Evolutionary conservation across 169 alveolate genomes (phyloP).

Genomic region (Cyclospora cayetanensis): DNA sequence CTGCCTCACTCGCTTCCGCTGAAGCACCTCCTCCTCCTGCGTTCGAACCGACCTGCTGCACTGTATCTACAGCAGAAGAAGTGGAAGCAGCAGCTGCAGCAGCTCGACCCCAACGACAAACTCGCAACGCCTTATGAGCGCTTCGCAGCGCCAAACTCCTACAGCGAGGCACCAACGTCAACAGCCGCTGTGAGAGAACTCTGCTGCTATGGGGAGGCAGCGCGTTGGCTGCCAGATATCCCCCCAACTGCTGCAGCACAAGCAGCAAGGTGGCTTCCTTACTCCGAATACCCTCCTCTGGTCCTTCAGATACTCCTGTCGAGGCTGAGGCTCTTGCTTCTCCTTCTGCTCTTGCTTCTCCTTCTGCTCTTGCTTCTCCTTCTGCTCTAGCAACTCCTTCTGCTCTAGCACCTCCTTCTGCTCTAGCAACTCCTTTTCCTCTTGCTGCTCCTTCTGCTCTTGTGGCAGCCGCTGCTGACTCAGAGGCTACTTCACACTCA

Average conservation of each 20-base stretch:
- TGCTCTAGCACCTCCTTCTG: no score
- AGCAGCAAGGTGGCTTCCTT: neutral
- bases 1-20: neutral
- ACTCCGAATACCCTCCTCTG: neutral
- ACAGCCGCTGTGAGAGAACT: neutral
- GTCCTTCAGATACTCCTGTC: neutral
- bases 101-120: neutral
- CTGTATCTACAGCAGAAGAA: neutral
- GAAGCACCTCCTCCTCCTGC: neutral
- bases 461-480: neutral
- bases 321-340: neutral
- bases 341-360: neutral
- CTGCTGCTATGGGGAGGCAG: conserved; percentile 6
- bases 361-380: neutral
- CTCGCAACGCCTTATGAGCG: neutral
- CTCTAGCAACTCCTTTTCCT: neutral
- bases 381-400: neutral
- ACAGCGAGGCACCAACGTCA: conserved; percentile 23
- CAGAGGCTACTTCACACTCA: neutral
- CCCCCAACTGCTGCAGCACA: conserved; percentile 10
- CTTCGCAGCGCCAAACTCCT: neutral
- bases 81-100: conserved; percentile 23
- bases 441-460: neutral
- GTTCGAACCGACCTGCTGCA: no score
- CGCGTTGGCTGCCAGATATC: neutral